phyloP scores from a whole-genome alignment of 164 flowering plant genomes.

The Litsea cubeba region DNA sequence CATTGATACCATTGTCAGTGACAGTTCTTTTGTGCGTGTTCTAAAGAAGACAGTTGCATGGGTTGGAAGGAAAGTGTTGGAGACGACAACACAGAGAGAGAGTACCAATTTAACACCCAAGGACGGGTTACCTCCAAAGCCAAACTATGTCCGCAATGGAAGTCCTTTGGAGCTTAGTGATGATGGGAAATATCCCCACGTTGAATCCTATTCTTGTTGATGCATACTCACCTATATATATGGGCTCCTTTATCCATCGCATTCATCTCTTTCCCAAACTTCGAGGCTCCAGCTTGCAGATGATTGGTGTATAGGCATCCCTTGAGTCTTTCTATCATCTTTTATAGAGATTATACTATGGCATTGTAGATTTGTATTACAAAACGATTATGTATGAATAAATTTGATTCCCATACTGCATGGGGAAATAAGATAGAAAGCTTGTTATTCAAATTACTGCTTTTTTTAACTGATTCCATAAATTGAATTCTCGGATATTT shows the following conservation, averaged over 20 bases:
- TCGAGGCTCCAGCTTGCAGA: slow-evolving; percentile 61
- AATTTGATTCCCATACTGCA: too few relatives aligned
- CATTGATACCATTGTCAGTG: slow-evolving; percentile 6
- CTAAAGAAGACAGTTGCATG: slow-evolving; percentile 54
- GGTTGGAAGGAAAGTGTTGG: slow-evolving; percentile 54
- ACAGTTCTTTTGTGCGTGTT: slow-evolving; percentile 29
- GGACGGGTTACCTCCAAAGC: slow-evolving; percentile 64
- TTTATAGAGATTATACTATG: too few relatives aligned
- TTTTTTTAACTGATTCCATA: too few relatives aligned
- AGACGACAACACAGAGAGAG: slow-evolving; percentile 27
- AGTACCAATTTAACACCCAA: slow-evolving; percentile 57
- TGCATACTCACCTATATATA: slow-evolving; percentile 35
- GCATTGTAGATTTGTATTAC: too few relatives aligned
- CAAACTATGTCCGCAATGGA: slow-evolving; percentile 62
- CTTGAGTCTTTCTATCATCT: too few relatives aligned
- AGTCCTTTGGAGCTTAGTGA: slow-evolving; percentile 42
- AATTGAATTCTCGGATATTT: too few relatives aligned
- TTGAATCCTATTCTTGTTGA: slow-evolving; percentile 38
- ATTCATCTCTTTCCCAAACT: slow-evolving; percentile 54
- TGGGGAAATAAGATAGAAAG: too few relatives aligned
- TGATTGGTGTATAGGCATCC: slow-evolving; percentile 8
- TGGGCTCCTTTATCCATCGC: slow-evolving; percentile 69
- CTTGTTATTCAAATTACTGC: too few relatives aligned
- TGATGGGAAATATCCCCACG: slow-evolving; percentile 53
- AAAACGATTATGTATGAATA: too few relatives aligned